Evolutionary conservation across 78 protist species (phyloP), one percentile per base, ranked within the genome.

Genomic region (Dictyostelium intermedium): DNA sequence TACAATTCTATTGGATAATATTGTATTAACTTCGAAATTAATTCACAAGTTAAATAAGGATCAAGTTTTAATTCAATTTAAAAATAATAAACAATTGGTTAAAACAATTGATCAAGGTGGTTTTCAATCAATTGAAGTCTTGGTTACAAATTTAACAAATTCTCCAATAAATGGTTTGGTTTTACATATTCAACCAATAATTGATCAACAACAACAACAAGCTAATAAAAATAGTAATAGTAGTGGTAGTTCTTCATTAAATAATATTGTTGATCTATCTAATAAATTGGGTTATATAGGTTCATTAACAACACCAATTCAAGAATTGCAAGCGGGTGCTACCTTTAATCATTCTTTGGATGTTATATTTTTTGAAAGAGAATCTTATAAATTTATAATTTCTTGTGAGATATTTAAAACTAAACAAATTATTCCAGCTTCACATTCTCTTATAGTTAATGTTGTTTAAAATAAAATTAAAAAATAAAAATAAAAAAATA

Each of bases 321-420:
- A 39, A 69, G 94, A 89, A 85, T 66, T 89, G 13, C 60, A 10
- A 80, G 30, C 82, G 3, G 47, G 56, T 35, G 53, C 84, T 11
- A 45, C 94, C 1, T 80, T 43, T 35, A 72, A 89, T 25, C 94
- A 89, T 34, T 79, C 35, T n/a, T 30, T 89, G 5, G 86, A 78
- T 30, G 86, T 89, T 23, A 78, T 89, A 43, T 89, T 89, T 34
- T 89, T 89, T 69, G 94, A 89, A 80, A 89, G 78, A 70, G 94
- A 89, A 10, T 32, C 63, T 11, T 89, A 35, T 60, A 89, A 70
- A 45, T 80, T 89, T 43, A 47, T 89, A 20, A 47, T 89, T 2
- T 41, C 94, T 30, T 89, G 94, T 69, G 94, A 89, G 50, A 47
- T 89, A 34, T 89, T 81, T 60, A 89, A 89, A 69, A 89, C 94